Evolutionary conservation across 768 basidiomycete genomes (phyloP).

Genomic region (Amanita pseudoporphyria): DNA sequence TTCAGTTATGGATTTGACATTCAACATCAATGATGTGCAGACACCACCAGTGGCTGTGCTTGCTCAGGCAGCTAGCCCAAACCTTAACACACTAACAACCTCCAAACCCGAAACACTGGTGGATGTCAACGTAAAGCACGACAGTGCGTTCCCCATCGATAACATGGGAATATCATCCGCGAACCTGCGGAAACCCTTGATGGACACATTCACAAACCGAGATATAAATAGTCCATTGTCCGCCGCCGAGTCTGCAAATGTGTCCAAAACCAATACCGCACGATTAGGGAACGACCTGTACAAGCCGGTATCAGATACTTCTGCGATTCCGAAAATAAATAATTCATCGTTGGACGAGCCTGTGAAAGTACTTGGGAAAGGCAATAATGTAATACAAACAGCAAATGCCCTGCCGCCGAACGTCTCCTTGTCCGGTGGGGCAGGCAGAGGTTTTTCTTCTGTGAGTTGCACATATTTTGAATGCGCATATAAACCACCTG

Average conservation of each 20-base stretch:
- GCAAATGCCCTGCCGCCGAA: not conserved
- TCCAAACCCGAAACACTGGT: not conserved
- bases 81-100: not conserved
- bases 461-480: not conserved
- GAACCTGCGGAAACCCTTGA: not conserved
- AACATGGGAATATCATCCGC: not conserved
- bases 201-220: not conserved
- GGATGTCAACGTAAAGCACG: not conserved
- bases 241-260: not conserved
- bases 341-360: not conserved
- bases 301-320: not conserved
- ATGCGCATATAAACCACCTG: not conserved
- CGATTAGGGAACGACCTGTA: not conserved
- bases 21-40: not conserved
- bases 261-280: not conserved
- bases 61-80: not conserved
- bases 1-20: not conserved
- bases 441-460: not conserved
- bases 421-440: not conserved
- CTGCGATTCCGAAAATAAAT: not conserved
- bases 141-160: not conserved
- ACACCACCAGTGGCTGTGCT: slow-evolving; percentile 1
- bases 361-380: too few species aligned
- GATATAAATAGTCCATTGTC: not conserved
- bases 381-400: not conserved